These are phyloP conservation scores for Daldinia eschscholtzii DNA, from an alignment of 2,329 filamentous ascomycete genomes.

Conservation along the genomic window DNA sequence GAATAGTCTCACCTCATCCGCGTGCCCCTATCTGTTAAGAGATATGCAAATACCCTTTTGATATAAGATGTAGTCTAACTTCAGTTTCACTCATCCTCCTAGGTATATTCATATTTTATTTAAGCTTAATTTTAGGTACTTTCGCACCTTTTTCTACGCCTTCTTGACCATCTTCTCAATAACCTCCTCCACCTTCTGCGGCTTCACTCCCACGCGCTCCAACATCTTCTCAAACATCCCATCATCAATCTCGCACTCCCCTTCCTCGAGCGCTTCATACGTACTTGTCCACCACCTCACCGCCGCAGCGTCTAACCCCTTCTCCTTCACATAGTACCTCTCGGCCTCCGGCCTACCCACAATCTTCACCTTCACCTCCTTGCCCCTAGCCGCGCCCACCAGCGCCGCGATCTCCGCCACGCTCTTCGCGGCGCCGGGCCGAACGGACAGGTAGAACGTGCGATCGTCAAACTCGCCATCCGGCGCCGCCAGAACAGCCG, in stretches of 20 bases:
- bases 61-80: not conserved
- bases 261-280: slow-evolving; percentile 49
- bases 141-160: not conserved
- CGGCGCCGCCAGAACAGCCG: slow-evolving; percentile 42
- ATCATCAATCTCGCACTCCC: slow-evolving; percentile 52
- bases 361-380: slow-evolving; percentile 43
- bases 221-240: slow-evolving; percentile 55
- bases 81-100: not conserved
- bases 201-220: slow-evolving; percentile 45
- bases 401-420: slow-evolving; percentile 46
- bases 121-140: not conserved
- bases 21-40: too few relatives aligned
- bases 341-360: slow-evolving; percentile 45
- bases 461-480: slow-evolving; percentile 39
- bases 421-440: slow-evolving; percentile 42
- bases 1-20: not conserved
- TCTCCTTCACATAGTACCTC: slow-evolving; percentile 46
- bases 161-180: slow-evolving; percentile 46
- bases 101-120: not conserved
- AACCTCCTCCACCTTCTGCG: slow-evolving; percentile 47
- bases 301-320: slow-evolving; percentile 34
- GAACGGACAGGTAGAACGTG: slow-evolving; percentile 48
- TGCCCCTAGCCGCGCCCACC: slow-evolving; percentile 44
- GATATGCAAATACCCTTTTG: too few relatives aligned
- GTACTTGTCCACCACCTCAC: slow-evolving; percentile 51